A percentile compares a stretch with the other conserved stretches of the same genome.
Conservation (phyloP, 257 asterid genomes). For the Solanum chiquidenum region DNA sequence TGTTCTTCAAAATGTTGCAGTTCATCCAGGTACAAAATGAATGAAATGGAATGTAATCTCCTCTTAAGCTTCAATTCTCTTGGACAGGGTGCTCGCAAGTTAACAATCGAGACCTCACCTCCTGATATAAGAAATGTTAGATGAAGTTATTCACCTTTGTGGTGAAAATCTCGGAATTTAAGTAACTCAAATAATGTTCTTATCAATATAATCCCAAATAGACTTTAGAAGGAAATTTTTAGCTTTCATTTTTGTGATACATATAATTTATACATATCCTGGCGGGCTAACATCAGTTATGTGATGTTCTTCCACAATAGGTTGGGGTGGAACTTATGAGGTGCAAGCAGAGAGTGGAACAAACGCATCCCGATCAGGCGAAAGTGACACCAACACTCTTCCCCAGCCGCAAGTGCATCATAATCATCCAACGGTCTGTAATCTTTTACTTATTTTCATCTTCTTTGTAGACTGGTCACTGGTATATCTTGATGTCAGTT, state of each 20-base stretch:
- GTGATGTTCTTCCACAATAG: background rate
- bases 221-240: background rate
- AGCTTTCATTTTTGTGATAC: background rate
- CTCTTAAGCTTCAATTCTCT: background rate
- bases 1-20: conserved; percentile 19
- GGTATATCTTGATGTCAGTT: background rate
- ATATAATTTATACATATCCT: background rate
- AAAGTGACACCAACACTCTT: background rate
- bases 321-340: background rate
- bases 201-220: background rate
- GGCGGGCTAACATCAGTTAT: background rate
- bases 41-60: background rate
- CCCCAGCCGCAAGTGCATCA: background rate
- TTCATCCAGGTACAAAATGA: conserved; percentile 30
- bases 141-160: background rate
- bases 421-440: background rate
- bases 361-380: background rate
- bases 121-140: background rate
- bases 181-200: background rate
- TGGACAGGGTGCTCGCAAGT: background rate
- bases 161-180: background rate
- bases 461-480: background rate
- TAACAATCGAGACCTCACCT: background rate
- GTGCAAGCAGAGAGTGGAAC: background rate
- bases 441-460: background rate